These are phyloP conservation scores for Rhodotorula graminis DNA, from an alignment of 768 basidiomycete species.

Conservation along the genomic window DNA sequence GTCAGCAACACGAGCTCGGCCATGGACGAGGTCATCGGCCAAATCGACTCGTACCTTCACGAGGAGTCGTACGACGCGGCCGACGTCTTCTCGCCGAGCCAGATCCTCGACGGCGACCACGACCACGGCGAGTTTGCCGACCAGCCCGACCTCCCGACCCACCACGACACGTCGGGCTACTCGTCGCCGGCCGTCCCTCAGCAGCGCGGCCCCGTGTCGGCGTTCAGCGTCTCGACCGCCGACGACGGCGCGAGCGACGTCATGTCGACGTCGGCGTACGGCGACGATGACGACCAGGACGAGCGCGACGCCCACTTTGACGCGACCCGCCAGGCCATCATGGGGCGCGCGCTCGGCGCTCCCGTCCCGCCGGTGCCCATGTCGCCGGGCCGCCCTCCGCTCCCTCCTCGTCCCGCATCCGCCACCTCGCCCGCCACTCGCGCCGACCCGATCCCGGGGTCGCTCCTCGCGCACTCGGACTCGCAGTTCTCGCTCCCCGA, in stretches of 20 bases:
- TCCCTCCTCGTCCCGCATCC: background rate
- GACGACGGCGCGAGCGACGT: slow-evolving; percentile 19
- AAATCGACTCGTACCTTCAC: slow-evolving; percentile 33
- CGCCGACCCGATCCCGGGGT: background rate
- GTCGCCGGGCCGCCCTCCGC: background rate
- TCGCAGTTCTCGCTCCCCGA: slow-evolving; percentile 36
- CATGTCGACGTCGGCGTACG: slow-evolving; percentile 22
- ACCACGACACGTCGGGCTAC: background rate
- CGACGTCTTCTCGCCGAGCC: slow-evolving; percentile 15
- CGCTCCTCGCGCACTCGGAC: slow-evolving; percentile 12
- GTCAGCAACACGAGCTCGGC: slow-evolving; percentile 23
- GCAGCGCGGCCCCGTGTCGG: background rate
- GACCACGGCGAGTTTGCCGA: background rate
- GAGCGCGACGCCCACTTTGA: slow-evolving; percentile 13
- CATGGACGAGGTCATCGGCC: slow-evolving; percentile 35
- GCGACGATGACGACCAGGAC: slow-evolving; percentile 33
- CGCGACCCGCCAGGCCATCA: slow-evolving; percentile 5
- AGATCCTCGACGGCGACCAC: background rate
- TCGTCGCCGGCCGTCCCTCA: background rate
- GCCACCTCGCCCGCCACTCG: background rate
- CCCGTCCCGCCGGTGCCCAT: background rate
- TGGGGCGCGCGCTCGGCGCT: background rate
- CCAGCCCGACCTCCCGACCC: slow-evolving; percentile 6
- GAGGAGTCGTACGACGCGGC: slow-evolving; percentile 14
- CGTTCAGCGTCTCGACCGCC: slow-evolving; percentile 17